Evolutionary conservation across 2,329 filamentous ascomycete genomes (phyloP), one percentile per base, ranked within the genome.

Genomic region (Trichoderma koningiopsis): DNA sequence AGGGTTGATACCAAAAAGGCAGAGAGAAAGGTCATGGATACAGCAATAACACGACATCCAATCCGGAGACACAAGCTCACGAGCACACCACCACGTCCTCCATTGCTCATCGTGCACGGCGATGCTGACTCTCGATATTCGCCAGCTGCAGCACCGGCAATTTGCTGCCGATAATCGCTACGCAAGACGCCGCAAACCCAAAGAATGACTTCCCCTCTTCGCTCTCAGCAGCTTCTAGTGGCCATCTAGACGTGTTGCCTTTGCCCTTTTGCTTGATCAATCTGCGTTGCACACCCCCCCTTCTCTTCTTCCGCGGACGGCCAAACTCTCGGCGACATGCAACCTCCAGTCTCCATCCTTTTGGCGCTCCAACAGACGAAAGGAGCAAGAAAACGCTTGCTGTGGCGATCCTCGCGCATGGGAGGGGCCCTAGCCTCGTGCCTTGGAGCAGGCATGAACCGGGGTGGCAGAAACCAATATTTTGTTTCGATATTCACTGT

Each of bases 281-380:
- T 49, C 13, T 11, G 5, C 5, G n/a, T 40, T 33, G 33, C 53
- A 27, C 33, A 2, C 31, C 37, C 33, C 53, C 63, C 66, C 43
- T 33, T 66, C 58, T 69, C 33, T 33, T 43, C 69, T 58, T 69
- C 58, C 61, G 49, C 61, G 22, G 31, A 63, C 72, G 72, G 72
- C 67, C 67, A 68, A 70, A 72, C 71, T 71, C 72, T 73, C 72
- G 72, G 72, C 70, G 71, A 64, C 71, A 73, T 73, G 71, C 71
- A 69, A 49, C 52, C 63, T 43, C 31, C 58, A 52, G 33, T 49
- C 56, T 70, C 53, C 57, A 22, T 37, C 57, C 24, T 31, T n/a
- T 60, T 13, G 24, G 24, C 55, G 31, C 61, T 60, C 31, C 59
- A 29, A 43, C 55, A 43, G 31, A 22, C 49, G 31, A 53, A 63